phyloP scores from a whole-genome alignment of 139 green algal genomes.

The Axilococcus clingmanii region DNA sequence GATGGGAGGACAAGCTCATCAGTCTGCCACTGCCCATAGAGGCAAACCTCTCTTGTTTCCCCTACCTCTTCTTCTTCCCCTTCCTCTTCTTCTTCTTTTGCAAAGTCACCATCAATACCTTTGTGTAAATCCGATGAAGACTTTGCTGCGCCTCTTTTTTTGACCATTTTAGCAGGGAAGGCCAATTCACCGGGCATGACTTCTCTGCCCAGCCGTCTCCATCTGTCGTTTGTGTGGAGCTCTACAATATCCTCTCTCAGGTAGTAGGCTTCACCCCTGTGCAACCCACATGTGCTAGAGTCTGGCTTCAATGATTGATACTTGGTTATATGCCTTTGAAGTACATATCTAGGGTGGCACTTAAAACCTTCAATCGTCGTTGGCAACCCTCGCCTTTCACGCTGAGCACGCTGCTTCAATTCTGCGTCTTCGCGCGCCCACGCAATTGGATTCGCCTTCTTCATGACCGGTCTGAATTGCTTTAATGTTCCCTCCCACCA shows the following conservation, averaged over 20 bases:
- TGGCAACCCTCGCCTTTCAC: constrained; percentile 30
- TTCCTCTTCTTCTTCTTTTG: background rate
- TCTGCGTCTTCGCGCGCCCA: constrained; percentile 59
- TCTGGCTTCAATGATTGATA: constrained; percentile 51
- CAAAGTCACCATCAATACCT: constrained; percentile 1
- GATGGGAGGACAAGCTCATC: constrained; percentile 30
- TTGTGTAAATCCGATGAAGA: background rate
- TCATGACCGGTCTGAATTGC: constrained; percentile 6
- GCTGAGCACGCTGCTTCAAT: constrained; percentile 32
- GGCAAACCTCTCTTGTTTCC: background rate
- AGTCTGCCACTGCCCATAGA: constrained; percentile 86
- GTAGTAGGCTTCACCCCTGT: constrained; percentile 49
- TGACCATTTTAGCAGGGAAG: constrained; percentile 46
- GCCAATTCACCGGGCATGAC: constrained; percentile 43
- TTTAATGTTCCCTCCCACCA: constrained; percentile 48
- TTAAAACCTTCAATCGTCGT: constrained; percentile 73
- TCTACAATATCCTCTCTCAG: constrained; percentile 38
- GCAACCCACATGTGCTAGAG: constrained; percentile 38
- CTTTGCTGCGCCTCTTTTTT: constrained; percentile 33
- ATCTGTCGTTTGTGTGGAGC: constrained; percentile 41
- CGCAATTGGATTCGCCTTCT: background rate
- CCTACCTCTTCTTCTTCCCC: constrained; percentile 4
- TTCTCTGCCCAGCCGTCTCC: constrained; percentile 48
- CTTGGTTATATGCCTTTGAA: constrained; percentile 69
- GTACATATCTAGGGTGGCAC: constrained; percentile 55